A percentile compares a stretch with the other conserved stretches of the same genome.
phyloP scores from a whole-genome alignment of 768 basidiomycete genomes.

The Arthromyces matolae region DNA sequence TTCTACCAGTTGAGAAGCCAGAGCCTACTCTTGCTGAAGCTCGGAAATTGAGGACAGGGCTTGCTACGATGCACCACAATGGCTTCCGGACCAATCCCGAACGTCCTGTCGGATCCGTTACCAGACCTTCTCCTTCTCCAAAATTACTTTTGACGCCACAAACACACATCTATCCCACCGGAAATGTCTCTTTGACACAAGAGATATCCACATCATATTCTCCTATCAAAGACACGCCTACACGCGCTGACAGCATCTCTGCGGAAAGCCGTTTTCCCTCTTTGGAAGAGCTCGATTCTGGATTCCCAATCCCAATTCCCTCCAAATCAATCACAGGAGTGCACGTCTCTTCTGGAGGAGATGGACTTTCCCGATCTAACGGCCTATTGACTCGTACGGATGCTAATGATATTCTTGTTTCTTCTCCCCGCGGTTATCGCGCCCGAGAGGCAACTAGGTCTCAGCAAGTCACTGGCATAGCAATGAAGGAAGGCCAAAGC shows the following conservation, averaged over 20 bases:
- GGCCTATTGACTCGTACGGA: constrained; percentile 1
- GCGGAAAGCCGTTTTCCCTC: constrained; percentile 83
- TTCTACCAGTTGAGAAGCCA: constrained; percentile 41
- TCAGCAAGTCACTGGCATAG: constrained; percentile 51
- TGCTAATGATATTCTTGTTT: constrained; percentile 18
- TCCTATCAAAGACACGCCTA: constrained; percentile 28
- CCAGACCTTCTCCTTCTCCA: constrained; percentile 34
- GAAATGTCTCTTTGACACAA: constrained; percentile 29
- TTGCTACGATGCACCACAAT: constrained; percentile 49
- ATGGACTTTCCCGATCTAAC: constrained; percentile 9
- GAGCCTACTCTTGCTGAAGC: constrained; percentile 75
- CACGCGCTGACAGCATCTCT: constrained; percentile 38
- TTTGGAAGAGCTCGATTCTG: constrained; percentile 75
- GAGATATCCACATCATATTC: constrained; percentile 25
- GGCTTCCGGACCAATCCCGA: constrained; percentile 28
- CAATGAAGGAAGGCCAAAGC: constrained; percentile 41
- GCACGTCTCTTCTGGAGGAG: constrained; percentile 11
- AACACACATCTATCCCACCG: constrained; percentile 24
- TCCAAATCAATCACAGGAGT: constrained; percentile 5
- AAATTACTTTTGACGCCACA: constrained; percentile 24
- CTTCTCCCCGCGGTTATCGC: constrained; percentile 19
- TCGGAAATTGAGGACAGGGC: constrained; percentile 64
- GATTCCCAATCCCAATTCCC: constrained; percentile 30
- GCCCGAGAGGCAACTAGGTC: constrained; percentile 44
- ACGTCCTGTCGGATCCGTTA: constrained; percentile 19